phyloP scores from a whole-genome alignment of 257 asterid species.

The Solanum gracilifrons region DNA sequence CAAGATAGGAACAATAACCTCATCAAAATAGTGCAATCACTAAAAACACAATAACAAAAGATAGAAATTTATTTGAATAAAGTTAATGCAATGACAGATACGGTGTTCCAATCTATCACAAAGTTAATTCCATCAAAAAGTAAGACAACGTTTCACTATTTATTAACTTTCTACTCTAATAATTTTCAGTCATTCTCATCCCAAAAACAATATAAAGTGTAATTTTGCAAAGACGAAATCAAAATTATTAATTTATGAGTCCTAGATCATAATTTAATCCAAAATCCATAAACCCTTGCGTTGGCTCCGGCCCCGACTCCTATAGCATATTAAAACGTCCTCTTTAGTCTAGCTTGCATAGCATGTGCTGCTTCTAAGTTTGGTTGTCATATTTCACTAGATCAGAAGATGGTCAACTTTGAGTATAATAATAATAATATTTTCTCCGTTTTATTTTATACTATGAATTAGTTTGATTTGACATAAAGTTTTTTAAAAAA shows the following conservation, averaged over 20 bases:
- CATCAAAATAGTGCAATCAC: too few relatives aligned
- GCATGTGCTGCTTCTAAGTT: neutral
- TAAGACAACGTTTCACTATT: rapidly evolving
- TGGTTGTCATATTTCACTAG: neutral
- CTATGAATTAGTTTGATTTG: too few relatives aligned
- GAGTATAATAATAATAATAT: neutral
- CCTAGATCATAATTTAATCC: too few relatives aligned
- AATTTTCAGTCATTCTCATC: neutral
- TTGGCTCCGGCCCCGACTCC: too few relatives aligned
- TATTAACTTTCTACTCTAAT: rapidly evolving
- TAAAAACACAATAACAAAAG: too few relatives aligned
- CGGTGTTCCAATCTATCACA: rapidly evolving
- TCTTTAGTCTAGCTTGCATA: neutral
- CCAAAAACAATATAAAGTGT: too few relatives aligned
- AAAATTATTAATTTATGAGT: neutral
- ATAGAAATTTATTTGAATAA: too few relatives aligned
- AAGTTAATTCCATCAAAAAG: rapidly evolving
- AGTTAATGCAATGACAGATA: too few relatives aligned
- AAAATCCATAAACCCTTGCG: too few relatives aligned
- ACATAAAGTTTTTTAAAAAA: too few relatives aligned
- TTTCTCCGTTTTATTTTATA: rapidly evolving
- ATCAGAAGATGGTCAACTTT: neutral
- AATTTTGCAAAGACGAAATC: rapidly evolving
- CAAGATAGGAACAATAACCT: too few relatives aligned
- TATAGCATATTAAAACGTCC: neutral